Base-by-base conservation (phyloP, 1,284 basidiomycete genomes). In the Naganishia sp. region DNA sequence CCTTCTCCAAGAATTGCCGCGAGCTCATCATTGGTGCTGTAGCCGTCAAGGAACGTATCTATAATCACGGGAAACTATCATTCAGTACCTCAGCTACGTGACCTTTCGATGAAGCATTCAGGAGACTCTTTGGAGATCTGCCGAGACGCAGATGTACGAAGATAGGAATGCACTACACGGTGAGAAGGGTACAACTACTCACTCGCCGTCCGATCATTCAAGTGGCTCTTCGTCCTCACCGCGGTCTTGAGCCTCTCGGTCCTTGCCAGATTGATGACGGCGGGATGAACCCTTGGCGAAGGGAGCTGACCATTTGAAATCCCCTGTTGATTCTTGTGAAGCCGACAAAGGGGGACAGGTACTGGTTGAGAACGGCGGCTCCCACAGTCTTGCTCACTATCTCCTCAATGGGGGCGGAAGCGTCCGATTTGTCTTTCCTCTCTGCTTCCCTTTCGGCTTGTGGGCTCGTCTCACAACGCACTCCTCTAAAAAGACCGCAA, bases 111-210 rank as follows among this genome's bases (percentile, higher is more conserved):
- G 15, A 18, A 46, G 45, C 15, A 46, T 46, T 16, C 0, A 46
- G 45, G 45, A 18, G n/a, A n/a, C n/a, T 23, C 15, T 46, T 46
- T 3, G 45, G 15, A 16, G 18, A 36, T 36, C 36, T 36, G 1
- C 11, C 36, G 1, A 36, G 36, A 36, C 1, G 36, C 6, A 36
- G 36, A 36, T 36, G 36, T 36, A 36, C 36, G 36, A 36, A 36
- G 36, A 36, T 46, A 18, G 45, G 45, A 2, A 23, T 46, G 21
- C 45, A 46, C 3, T 46, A 18, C 45, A 46, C 15, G 1, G 2
- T 16, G 45, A 16, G 1, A 46, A 18, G 15, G 21, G 6, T 23
- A 23, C 21, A 46, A 70, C 64, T 77, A 75, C 71, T 72, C 71
- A 71, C 74, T 78, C 65, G 44, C 54, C 16, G 54, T 55, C 43